Evolutionary conservation across 2,329 filamentous ascomycete species (phyloP), one percentile per base, ranked within the genome.

Genomic region (Ceratocystis ficicola): DNA sequence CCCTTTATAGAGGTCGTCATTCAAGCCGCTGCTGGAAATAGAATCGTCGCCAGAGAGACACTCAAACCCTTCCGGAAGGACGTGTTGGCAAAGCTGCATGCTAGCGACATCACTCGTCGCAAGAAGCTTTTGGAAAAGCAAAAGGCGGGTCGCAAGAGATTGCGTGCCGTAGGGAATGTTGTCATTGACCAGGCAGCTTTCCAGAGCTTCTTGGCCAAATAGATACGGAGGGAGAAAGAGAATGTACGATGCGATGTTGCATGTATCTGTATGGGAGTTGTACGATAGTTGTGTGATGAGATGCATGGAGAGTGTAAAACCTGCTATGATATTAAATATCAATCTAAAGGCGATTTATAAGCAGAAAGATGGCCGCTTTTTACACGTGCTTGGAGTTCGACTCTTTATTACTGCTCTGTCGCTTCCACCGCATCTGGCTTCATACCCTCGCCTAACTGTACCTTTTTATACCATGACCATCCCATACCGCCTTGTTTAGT

Each of bases 61-160:
- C 86, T 99, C 74, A 97, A 97, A 78, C 90, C 94, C 0, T 99
- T 95, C 75, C 82, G 94, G 60, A 99, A 99, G 75, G 94, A 99
- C 71, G 94, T 99, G 2, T 77, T 96, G 66, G 87, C 88, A 6
- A 97, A 97, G 76, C 78, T 99, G 66, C 95, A 99, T 73, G 94
- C 94, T 0, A 89, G 88, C 68, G 94, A 99, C 76, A 83, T 95
- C 17, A 85, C 85, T 2, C 80, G 94, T 67, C 83, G 92, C 46
- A 83, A 86, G 72, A 99, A 99, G 76, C 76, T 99, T 70, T 76
- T 99, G 10, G 93, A 97, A 77, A 96, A 93, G 80, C 94, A 99
- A 76, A 99, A 99, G 77, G 92, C 92, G 70, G 94, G 94, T 0
- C 82, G 91, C 66, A 96, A 96, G 83, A 88, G 87, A 75, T 76